Evolutionary conservation across 345 rosid genomes (phyloP).

Genomic region (Populus davidiana): DNA sequence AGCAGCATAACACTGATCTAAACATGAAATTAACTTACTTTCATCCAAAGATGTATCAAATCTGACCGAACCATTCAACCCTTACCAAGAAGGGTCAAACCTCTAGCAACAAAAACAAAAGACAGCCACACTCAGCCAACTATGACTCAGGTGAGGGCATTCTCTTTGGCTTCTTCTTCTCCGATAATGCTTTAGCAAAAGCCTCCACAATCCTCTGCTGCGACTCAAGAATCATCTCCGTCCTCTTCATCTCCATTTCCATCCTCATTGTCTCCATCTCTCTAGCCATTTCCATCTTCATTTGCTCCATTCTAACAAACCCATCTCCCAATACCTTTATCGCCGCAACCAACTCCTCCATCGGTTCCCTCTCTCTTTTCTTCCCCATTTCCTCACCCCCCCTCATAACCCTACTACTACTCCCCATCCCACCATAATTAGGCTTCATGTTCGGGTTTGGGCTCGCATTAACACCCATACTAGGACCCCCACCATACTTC

Average conservation of each 20-base stretch:
- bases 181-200: conserved; percentile 59
- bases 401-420: conserved; percentile 39
- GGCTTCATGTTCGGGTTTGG: conserved; percentile 3
- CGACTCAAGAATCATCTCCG: conserved; percentile 78
- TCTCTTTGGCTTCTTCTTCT: conserved; percentile 38
- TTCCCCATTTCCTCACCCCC: conserved; percentile 37
- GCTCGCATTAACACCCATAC: conserved; percentile 7
- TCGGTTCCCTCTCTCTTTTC: conserved; percentile 42
- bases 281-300: conserved; percentile 86
- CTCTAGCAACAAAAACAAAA: background rate
- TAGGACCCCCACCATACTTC: conserved; percentile 18
- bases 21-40: background rate
- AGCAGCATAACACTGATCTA: background rate
- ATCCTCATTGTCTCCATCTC: conserved; percentile 84
- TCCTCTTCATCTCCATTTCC: conserved; percentile 91
- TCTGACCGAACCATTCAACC: background rate
- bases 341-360: conserved; percentile 76
- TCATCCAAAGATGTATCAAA: background rate
- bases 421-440: conserved; percentile 11
- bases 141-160: conserved; percentile 2
- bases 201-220: conserved; percentile 80
- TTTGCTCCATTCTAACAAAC: conserved; percentile 75
- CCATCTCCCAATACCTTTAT: conserved; percentile 81
- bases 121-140: background rate
- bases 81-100: background rate